These are phyloP conservation scores for Botrytis aclada DNA, from an alignment of 2,329 filamentous ascomycete species.

Conservation along the genomic window DNA sequence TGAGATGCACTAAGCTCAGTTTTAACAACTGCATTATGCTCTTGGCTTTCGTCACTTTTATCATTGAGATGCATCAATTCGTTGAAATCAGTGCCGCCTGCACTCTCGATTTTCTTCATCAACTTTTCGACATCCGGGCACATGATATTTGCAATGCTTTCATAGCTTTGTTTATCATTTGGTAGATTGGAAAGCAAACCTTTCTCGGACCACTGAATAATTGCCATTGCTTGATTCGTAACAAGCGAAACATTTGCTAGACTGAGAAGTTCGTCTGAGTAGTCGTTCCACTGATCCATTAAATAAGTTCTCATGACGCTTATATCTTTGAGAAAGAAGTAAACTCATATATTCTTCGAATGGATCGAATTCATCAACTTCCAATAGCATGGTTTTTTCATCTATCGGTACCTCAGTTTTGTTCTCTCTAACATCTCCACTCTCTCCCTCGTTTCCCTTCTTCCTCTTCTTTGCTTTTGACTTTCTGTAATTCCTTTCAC, in stretches of 20 bases:
- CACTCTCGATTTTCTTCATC: constrained; percentile 34
- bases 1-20: background rate
- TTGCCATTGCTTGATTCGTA: constrained; percentile 38
- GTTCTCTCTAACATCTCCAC: background rate
- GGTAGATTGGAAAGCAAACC: constrained; percentile 31
- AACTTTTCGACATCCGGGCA: constrained; percentile 34
- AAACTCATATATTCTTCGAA: constrained; percentile 36
- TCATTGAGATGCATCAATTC: background rate
- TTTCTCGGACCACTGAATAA: constrained; percentile 36
- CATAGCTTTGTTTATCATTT: constrained; percentile 26
- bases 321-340: constrained; percentile 40
- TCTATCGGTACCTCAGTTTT: background rate
- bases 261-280: constrained; percentile 32
- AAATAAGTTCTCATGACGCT: constrained; percentile 37
- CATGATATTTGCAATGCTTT: constrained; percentile 33
- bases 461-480: background rate
- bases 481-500: background rate
- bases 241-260: constrained; percentile 34
- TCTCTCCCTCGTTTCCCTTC: background rate
- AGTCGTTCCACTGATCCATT: constrained; percentile 38
- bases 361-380: constrained; percentile 28
- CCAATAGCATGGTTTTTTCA: background rate
- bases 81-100: background rate
- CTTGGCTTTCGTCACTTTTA: background rate
- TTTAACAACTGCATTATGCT: background rate